Evolutionary conservation across 257 asterid species (phyloP).

Genomic region (Nicotiana paniculata): DNA sequence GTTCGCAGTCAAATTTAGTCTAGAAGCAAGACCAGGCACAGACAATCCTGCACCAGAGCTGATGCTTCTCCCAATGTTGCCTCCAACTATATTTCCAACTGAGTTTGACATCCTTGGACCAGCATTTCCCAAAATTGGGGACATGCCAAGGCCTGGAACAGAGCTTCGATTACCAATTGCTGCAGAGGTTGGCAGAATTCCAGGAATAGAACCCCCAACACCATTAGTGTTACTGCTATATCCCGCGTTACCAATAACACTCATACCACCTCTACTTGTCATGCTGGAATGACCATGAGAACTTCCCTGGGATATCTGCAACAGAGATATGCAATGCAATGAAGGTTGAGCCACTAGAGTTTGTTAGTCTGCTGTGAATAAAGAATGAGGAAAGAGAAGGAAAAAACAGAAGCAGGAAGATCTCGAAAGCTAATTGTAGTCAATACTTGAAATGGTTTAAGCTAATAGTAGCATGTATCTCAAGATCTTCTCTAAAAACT

Average conservation of each 20-base stretch:
- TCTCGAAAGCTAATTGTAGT: background rate
- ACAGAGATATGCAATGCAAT: background rate
- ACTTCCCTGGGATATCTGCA: constrained; percentile 84
- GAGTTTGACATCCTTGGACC: constrained; percentile 81
- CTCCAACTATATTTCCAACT: constrained; percentile 77
- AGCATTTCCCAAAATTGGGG: constrained; percentile 70
- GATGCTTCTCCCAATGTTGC: constrained; percentile 82
- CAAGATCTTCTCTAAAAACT: background rate
- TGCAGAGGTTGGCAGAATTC: constrained; percentile 80
- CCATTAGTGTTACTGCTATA: constrained; percentile 62
- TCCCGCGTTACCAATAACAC: constrained; percentile 81
- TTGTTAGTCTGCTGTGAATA: background rate
- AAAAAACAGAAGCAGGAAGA: background rate
- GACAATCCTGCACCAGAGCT: constrained; percentile 92
- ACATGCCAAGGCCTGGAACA: constrained; percentile 78
- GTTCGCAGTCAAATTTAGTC: constrained; percentile 63
- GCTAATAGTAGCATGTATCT: background rate
- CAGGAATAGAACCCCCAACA: constrained; percentile 92
- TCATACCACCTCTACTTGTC: constrained; percentile 75
- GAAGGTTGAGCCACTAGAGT: background rate
- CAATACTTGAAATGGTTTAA: background rate
- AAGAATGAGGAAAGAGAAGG: background rate
- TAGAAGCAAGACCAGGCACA: constrained; percentile 80
- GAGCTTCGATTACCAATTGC: constrained; percentile 70
- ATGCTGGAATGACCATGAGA: constrained; percentile 90